A percentile compares a stretch with the other conserved stretches of the same genome.
These are phyloP conservation scores for Penicillium ucsense DNA, from an alignment of 495 filamentous ascomycete genomes.

Conservation along the genomic window DNA sequence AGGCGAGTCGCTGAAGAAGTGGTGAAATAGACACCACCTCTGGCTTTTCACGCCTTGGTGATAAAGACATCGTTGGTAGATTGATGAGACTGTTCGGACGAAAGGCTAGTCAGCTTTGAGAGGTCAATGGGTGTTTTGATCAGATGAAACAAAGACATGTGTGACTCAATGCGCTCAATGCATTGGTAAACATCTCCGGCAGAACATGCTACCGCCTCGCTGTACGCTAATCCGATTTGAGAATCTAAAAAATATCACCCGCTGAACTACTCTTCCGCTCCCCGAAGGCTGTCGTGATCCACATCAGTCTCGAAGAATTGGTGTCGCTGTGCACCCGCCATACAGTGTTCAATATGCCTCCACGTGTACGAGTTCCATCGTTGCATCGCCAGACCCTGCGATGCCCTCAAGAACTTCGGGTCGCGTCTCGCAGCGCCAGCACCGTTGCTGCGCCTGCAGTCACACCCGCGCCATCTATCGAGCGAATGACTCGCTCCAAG, in stretches of 20 bases:
- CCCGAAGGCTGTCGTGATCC: slow-evolving; percentile 12
- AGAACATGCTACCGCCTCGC: slow-evolving; percentile 9
- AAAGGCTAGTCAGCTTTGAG: background rate
- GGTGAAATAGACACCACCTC: slow-evolving; percentile 63
- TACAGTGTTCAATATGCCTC: slow-evolving; percentile 31
- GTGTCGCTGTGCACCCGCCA: background rate
- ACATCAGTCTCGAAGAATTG: slow-evolving; percentile 9
- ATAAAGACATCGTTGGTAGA: slow-evolving; percentile 8
- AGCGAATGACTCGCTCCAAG: slow-evolving; percentile 43
- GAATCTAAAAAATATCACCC: slow-evolving; percentile 20
- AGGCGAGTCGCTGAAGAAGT: slow-evolving; percentile 66
- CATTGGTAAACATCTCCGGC: slow-evolving; percentile 6
- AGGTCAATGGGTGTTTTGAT: slow-evolving; percentile 1
- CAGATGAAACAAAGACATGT: slow-evolving; percentile 1
- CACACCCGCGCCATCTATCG: slow-evolving; percentile 40
- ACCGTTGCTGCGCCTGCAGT: slow-evolving; percentile 33
- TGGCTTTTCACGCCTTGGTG: slow-evolving; percentile 17
- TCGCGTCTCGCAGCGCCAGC: slow-evolving; percentile 23
- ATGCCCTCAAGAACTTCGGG: slow-evolving; percentile 27
- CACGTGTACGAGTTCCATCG: slow-evolving; percentile 32
- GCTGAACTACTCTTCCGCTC: slow-evolving; percentile 9
- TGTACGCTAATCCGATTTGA: slow-evolving; percentile 8
- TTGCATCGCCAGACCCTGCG: slow-evolving; percentile 24
- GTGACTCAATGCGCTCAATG: slow-evolving; percentile 11
- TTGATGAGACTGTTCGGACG: background rate